Evolutionary conservation across 1,284 basidiomycete species (phyloP).

Genomic region (Cerrena zonata): DNA sequence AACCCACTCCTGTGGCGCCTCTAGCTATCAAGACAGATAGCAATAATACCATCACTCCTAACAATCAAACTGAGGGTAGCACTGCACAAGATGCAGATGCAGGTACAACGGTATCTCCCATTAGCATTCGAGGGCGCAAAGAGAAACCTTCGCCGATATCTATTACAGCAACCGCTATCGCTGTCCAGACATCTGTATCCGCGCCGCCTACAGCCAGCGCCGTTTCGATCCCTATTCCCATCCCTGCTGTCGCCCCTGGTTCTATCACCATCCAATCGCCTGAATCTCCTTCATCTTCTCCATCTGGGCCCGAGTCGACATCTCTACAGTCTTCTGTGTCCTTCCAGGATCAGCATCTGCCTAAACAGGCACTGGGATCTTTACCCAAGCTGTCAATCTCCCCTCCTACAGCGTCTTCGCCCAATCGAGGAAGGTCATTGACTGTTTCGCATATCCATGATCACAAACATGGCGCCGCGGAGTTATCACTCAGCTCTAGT

Average conservation of each 20-base stretch:
- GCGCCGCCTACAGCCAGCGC: background rate
- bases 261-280: background rate
- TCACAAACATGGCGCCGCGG: too few relatives aligned
- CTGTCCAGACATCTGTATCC: background rate
- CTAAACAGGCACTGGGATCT: background rate
- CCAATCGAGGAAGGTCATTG: background rate
- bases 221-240: too few relatives aligned
- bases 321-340: background rate
- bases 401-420: background rate
- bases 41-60: too few relatives aligned
- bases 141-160: conserved; percentile 5
- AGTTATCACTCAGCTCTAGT: conserved; percentile 5
- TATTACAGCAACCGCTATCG: background rate
- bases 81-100: too few relatives aligned
- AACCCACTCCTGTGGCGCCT: too few relatives aligned
- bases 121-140: conserved; percentile 2
- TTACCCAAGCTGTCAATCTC: conserved; percentile 1
- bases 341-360: background rate
- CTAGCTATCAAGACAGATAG: too few relatives aligned
- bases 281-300: too few relatives aligned
- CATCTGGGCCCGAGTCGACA: too few relatives aligned
- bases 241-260: background rate
- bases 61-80: too few relatives aligned
- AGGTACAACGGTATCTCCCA: background rate
- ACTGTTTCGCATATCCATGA: conserved; percentile 10